phyloP scores from a whole-genome alignment of 192 early-diverging fungal species.

The Backusella macrospora region DNA sequence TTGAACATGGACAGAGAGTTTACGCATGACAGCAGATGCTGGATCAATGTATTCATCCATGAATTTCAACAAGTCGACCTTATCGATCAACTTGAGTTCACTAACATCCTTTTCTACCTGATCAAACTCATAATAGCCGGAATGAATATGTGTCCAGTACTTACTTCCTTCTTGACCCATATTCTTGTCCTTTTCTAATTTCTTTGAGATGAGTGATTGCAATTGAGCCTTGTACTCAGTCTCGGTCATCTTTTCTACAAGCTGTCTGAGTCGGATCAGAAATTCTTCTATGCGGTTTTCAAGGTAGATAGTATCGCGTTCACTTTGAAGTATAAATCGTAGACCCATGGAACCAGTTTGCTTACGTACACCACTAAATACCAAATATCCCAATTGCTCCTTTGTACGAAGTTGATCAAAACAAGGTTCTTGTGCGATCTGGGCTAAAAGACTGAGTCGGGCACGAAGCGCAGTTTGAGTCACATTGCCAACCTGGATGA shows the following conservation, averaged over 20 bases:
- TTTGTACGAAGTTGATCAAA: constrained; percentile 96
- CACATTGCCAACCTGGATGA: constrained; percentile 78
- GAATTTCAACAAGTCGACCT: constrained; percentile 59
- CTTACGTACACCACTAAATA: constrained; percentile 72
- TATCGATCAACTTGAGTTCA: constrained; percentile 51
- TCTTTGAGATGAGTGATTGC: constrained; percentile 68
- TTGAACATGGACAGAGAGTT: constrained; percentile 70
- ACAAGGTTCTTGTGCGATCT: constrained; percentile 86
- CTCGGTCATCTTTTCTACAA: constrained; percentile 66
- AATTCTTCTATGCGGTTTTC: constrained; percentile 82
- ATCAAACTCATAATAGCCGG: constrained; percentile 88
- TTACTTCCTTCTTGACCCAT: constrained; percentile 73
- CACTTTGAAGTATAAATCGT: constrained; percentile 87
- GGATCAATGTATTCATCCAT: constrained; percentile 61
- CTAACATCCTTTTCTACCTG: constrained; percentile 64
- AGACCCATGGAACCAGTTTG: constrained; percentile 77
- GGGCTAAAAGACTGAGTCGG: constrained; percentile 70
- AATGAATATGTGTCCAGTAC: constrained; percentile 76
- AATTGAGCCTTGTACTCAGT: constrained; percentile 78
- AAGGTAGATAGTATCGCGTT: constrained; percentile 78
- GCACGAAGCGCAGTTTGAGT: constrained; percentile 66
- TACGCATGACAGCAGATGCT: constrained; percentile 51
- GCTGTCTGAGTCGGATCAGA: constrained; percentile 52
- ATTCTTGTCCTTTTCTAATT: constrained; percentile 89
- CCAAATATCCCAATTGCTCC: constrained; percentile 82